A percentile compares a stretch with the other conserved stretches of the same genome.
Conservation (phyloP, 2,329 filamentous ascomycete genomes). For the Aspergillus cejpii region DNA sequence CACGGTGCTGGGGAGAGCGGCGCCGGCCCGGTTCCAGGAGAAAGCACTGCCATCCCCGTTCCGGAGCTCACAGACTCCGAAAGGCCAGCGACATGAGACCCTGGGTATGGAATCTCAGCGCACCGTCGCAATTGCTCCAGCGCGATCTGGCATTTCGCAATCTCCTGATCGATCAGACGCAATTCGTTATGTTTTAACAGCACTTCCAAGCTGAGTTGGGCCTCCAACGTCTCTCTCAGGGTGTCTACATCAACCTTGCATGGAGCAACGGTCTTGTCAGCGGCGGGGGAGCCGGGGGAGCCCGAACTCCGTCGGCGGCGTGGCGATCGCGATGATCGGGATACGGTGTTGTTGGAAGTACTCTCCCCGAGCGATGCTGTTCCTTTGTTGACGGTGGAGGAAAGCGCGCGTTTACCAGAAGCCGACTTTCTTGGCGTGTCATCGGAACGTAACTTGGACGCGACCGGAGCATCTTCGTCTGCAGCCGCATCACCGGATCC, state of each 20-base stretch:
- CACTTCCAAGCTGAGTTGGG: constrained; percentile 86
- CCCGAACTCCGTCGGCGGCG: constrained; percentile 2
- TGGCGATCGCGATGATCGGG: constrained; percentile 1
- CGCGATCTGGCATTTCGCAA: constrained; percentile 89
- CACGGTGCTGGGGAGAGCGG: constrained; percentile 79
- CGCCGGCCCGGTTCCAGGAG: constrained; percentile 55
- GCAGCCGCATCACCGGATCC: constrained; percentile 41
- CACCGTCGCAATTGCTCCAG: constrained; percentile 91
- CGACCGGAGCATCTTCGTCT: constrained; percentile 23
- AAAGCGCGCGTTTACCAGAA: constrained; percentile 4
- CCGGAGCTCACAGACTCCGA: constrained; percentile 66
- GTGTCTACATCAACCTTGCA: constrained; percentile 37
- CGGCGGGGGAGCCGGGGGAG: constrained; percentile 7
- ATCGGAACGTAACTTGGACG: constrained; percentile 31
- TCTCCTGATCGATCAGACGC: constrained; percentile 87
- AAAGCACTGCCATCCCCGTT: constrained; percentile 62
- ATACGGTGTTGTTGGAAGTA: constrained; percentile 4
- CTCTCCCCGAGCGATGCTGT: constrained; percentile 9
- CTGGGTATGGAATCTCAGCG: constrained; percentile 83
- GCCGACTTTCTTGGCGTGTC: constrained; percentile 12
- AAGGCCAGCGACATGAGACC: constrained; percentile 52
- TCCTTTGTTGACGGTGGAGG: constrained; percentile 10
- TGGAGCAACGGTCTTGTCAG: constrained; percentile 16
- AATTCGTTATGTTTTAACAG: constrained; percentile 91
- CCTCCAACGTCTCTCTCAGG: constrained; percentile 67